Percentiles rank a stretch among this genome's conserved stretches.
Evolutionary conservation across 768 basidiomycete species (phyloP).

Genomic region (Lyophyllum semitale): DNA sequence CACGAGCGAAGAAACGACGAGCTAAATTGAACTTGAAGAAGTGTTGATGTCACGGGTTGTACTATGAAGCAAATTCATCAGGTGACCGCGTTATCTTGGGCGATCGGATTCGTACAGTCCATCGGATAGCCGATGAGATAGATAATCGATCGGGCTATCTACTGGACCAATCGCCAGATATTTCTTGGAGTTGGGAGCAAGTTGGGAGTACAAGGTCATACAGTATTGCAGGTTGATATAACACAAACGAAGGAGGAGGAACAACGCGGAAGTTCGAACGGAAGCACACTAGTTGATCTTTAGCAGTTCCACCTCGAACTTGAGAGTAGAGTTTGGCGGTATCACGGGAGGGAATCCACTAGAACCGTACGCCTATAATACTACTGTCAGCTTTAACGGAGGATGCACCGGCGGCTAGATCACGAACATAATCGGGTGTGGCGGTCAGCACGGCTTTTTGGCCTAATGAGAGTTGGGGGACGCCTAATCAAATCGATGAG

Average conservation of each 20-base stretch:
- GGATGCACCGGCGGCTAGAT: constrained; percentile 3
- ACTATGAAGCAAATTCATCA: neutral
- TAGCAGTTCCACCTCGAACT: constrained; percentile 83
- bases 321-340: constrained; percentile 72
- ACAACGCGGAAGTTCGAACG: constrained; percentile 4
- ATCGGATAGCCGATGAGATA: constrained; percentile 11
- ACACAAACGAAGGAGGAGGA: constrained; percentile 22
- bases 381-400: neutral
- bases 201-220: constrained; percentile 27
- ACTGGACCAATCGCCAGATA: constrained; percentile 7
- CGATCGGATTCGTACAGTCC: neutral
- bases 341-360: constrained; percentile 82
- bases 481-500: constrained; percentile 49
- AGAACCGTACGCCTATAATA: constrained; percentile 64
- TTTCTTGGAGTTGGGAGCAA: no score
- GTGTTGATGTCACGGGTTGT: no score
- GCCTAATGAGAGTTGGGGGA: constrained; percentile 75
- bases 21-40: no score
- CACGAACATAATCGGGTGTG: constrained; percentile 77
- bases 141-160: constrained; percentile 8
- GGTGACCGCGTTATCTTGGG: constrained; percentile 6
- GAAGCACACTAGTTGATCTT: constrained; percentile 50
- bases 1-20: no score
- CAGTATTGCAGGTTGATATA: constrained; percentile 28
- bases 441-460: constrained; percentile 69